Conservation (phyloP, 225 moss, liverwort and hornwort genomes). For the Polytrichum commune region DNA sequence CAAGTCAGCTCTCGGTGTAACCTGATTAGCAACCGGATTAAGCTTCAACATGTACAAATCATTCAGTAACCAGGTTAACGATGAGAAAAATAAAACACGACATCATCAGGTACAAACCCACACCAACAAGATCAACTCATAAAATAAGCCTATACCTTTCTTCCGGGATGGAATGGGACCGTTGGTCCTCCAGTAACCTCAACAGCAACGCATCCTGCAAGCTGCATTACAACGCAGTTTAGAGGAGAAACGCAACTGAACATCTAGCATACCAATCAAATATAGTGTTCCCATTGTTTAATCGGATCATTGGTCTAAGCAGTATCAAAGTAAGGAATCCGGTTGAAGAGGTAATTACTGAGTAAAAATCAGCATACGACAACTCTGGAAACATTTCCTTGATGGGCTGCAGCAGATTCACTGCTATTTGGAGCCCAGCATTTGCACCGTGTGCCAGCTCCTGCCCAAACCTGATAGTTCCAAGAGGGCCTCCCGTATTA, state of each 20-base stretch:
- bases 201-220: constrained; percentile 78
- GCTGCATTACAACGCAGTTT: constrained; percentile 28
- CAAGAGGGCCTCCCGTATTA: constrained; percentile 85
- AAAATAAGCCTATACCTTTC: constrained; percentile 36
- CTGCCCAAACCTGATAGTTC: constrained; percentile 75
- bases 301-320: no score
- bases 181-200: constrained; percentile 89
- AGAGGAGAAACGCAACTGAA: no score
- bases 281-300: no score
- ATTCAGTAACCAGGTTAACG: no score
- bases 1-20: no score
- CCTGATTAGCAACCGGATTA: no score
- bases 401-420: constrained; percentile 56
- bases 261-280: no score
- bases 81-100: no score
- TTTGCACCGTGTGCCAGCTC: constrained; percentile 85
- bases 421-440: constrained; percentile 61
- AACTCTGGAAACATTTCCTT: constrained; percentile 41
- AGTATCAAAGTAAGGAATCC: no score
- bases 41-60: no score
- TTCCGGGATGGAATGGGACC: constrained; percentile 83
- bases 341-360: constrained; percentile 12
- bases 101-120: no score
- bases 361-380: constrained; percentile 46
- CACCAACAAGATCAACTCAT: no score